These are phyloP conservation scores for Viola pubescens DNA, from an alignment of 441 rosid genomes.

Conservation along the genomic window DNA sequence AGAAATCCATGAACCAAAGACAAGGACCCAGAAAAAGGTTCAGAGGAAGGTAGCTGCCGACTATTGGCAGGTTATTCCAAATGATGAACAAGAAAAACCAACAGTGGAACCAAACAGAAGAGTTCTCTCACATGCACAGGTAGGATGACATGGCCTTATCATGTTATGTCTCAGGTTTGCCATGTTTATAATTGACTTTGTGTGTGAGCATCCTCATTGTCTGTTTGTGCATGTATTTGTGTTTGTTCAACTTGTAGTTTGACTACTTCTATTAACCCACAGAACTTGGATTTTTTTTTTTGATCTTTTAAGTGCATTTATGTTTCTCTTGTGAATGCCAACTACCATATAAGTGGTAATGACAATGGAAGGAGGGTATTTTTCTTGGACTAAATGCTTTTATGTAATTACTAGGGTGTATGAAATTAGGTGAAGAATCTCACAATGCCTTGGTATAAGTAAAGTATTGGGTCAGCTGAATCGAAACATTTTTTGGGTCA, in stretches of 20 bases:
- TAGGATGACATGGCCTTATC: slow-evolving; percentile 16
- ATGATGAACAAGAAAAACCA: slow-evolving; percentile 53
- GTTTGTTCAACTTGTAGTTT: neutral
- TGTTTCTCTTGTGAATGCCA: no score
- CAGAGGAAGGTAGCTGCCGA: slow-evolving; percentile 43
- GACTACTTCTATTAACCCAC: neutral
- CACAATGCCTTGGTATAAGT: no score
- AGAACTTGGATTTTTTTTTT: no score
- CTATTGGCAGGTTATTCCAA: slow-evolving; percentile 72
- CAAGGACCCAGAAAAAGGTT: slow-evolving; percentile 24
- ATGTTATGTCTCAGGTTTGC: neutral
- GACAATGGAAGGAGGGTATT: no score
- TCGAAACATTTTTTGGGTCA: no score
- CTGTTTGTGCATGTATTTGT: neutral
- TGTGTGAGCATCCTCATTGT: no score
- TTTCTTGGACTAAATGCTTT: no score
- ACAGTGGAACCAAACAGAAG: slow-evolving; percentile 42
- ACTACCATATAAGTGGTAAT: no score
- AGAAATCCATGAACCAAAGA: slow-evolving; percentile 45
- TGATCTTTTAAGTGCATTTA: no score
- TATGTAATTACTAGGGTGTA: no score
- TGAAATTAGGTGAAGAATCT: no score
- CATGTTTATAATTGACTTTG: neutral
- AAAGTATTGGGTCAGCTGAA: no score
- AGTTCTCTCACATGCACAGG: slow-evolving; percentile 78